Evolutionary conservation across 805 yeast genomes (phyloP).

Genomic region (Hanseniaspora mollemarum): DNA sequence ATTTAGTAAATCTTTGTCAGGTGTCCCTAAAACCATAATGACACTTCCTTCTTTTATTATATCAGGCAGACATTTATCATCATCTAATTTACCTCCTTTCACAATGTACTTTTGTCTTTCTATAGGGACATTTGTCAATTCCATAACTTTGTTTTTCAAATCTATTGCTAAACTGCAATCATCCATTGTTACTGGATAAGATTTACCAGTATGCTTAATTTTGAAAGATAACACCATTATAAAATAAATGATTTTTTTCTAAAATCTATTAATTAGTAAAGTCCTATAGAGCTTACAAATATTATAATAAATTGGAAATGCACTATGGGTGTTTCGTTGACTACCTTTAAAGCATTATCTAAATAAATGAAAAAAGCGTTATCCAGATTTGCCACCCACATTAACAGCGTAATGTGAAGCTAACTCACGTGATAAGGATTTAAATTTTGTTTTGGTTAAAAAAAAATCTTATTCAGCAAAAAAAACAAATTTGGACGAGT

Average conservation of each 20-base stretch:
- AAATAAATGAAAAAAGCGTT: too few species aligned
- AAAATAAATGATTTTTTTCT: too few species aligned
- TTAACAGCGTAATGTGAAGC: too few species aligned
- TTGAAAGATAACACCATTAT: slow-evolving; percentile 20
- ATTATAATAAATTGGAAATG: too few species aligned
- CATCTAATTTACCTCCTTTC: slow-evolving; percentile 77
- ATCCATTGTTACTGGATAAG: slow-evolving; percentile 37
- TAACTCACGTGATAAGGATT: too few species aligned
- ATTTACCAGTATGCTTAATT: slow-evolving; percentile 60
- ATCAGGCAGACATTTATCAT: slow-evolving; percentile 40
- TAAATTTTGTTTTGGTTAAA: not conserved
- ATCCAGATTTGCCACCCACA: too few species aligned
- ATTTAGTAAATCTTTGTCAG: slow-evolving; percentile 47
- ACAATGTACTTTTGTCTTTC: slow-evolving; percentile 82
- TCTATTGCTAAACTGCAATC: slow-evolving; percentile 36
- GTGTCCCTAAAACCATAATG: slow-evolving; percentile 86
- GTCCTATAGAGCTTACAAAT: too few species aligned
- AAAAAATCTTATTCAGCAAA: not conserved
- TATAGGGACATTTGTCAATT: slow-evolving; percentile 70
- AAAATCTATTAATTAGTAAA: too few species aligned
- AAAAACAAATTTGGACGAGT: slow-evolving; percentile 14
- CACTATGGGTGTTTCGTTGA: too few species aligned
- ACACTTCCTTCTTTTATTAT: slow-evolving; percentile 56
- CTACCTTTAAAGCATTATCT: too few species aligned
- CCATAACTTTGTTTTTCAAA: slow-evolving; percentile 56